Evolutionary conservation across 1,139 yeast genomes (phyloP), one percentile per base, ranked within the genome.

Genomic region (Ogataea hybrid): DNA sequence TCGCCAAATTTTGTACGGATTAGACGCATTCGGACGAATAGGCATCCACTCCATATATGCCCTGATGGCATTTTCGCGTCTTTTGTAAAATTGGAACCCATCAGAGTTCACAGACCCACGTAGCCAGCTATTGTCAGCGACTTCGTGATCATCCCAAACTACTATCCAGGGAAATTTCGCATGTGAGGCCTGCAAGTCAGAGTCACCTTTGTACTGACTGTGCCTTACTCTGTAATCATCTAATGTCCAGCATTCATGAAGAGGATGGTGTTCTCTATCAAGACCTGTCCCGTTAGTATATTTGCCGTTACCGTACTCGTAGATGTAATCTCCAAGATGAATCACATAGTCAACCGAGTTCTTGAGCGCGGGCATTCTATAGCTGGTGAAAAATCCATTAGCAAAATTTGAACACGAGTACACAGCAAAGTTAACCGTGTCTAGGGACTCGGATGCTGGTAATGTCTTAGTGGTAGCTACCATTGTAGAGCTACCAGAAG

Each of bases 61-160:
- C 18, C 39, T 31, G 4, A 46, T 15, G 4, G 40, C 50, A 20
- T 36, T 34, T 15, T 32, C 25, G 17, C 35, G 41, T 17, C 50
- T 25, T 16, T 30, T 23, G 23, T 25, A 23, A 34, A 43, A 47
- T 18, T 40, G 36, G 28, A 37, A 36, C 23, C 50, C 50, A n/a
- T 30, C 23, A 12, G 47, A 35, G 15, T 47, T 46, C 12, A 46
- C 50, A 20, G 47, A 42, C 10, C 50, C 50, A 21, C 50, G 32
- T 4, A 43, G 33, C 50, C 49, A 46, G 25, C 46, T 40, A 31
- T 46, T 47, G 30, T 47, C 49, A 11, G 49, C 45, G 10, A 47
- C 47, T 32, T 47, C 50, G 29, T 47, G 50, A 28, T 47, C 50
- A 20, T 47, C 50, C 50, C 49, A 47, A 9, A 46, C 50, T 5